Conservation (phyloP, 2,329 filamentous ascomycete genomes). For the Fonsecaea nubica region DNA sequence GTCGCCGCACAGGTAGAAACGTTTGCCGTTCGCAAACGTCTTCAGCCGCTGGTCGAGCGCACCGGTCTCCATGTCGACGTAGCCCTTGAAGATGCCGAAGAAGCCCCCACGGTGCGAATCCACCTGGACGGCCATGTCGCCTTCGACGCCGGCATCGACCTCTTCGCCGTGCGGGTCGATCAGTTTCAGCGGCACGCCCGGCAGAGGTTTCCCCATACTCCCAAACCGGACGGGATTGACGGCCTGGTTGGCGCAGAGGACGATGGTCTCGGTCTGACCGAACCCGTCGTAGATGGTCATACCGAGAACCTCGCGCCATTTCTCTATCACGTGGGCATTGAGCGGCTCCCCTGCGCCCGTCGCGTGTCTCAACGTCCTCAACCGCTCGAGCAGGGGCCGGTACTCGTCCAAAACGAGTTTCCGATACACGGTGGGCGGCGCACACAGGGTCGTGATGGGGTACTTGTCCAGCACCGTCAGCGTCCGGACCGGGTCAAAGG, state of each 20-base stretch:
- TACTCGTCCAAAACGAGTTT: no score
- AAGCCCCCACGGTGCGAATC: background rate
- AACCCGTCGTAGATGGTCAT: constrained; percentile 50
- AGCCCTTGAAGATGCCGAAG: constrained; percentile 30
- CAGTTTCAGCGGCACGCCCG: constrained; percentile 46
- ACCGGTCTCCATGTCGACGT: constrained; percentile 25
- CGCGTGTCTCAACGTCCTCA: no score
- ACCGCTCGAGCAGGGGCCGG: no score
- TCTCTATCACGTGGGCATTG: constrained; percentile 47
- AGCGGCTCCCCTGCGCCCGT: constrained; percentile 24
- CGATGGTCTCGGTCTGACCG: constrained; percentile 50
- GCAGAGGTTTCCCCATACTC: constrained; percentile 48
- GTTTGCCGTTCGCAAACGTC: constrained; percentile 22
- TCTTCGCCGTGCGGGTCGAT: constrained; percentile 44
- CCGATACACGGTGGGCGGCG: no score
- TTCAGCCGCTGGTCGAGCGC: constrained; percentile 26
- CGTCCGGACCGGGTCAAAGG: no score
- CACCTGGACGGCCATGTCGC: constrained; percentile 45
- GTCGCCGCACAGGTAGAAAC: constrained; percentile 47
- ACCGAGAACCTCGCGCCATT: constrained; percentile 44
- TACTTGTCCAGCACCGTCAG: no score
- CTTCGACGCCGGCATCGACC: constrained; percentile 42
- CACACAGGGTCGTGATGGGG: no score
- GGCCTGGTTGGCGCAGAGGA: constrained; percentile 48
- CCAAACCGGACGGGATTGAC: constrained; percentile 43